Evolutionary conservation across 1,284 basidiomycete species (phyloP).

Genomic region (Fomitopsis pinicola): DNA sequence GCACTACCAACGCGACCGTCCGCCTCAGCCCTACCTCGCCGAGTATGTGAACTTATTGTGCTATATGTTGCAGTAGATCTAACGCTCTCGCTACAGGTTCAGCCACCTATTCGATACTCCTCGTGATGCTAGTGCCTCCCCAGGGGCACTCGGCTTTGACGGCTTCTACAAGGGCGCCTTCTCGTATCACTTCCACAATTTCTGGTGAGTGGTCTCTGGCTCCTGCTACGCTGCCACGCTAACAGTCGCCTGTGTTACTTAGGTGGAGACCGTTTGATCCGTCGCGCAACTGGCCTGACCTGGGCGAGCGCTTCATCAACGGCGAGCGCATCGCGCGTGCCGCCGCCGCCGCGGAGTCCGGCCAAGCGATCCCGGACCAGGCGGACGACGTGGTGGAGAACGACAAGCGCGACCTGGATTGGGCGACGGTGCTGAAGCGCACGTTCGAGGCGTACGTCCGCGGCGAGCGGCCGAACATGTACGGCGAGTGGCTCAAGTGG

Average conservation of each 20-base stretch:
- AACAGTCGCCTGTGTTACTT: neutral
- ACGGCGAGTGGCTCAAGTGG: conserved; percentile 81
- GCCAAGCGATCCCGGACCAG: conserved; percentile 19
- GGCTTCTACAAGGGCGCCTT: conserved; percentile 69
- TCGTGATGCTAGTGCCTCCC: conserved; percentile 43
- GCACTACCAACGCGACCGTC: conserved; percentile 59
- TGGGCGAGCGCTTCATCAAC: conserved; percentile 73
- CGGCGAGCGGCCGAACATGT: conserved; percentile 88
- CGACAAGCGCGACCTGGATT: conserved; percentile 77
- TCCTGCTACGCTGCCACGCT: neutral
- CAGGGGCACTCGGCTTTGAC: conserved; percentile 57
- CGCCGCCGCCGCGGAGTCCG: conserved; percentile 19
- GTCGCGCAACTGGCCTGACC: conserved; percentile 85
- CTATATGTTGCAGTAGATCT: neutral
- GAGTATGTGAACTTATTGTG: conserved; percentile 38
- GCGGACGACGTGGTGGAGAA: conserved; percentile 38
- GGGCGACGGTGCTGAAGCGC: conserved; percentile 87
- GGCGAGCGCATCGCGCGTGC: conserved; percentile 63
- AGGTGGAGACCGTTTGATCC: conserved; percentile 96
- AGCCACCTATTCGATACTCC: conserved; percentile 61
- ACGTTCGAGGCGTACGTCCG: conserved; percentile 88
- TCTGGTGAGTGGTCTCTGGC: conserved; percentile 13
- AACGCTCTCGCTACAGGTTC: conserved; percentile 36
- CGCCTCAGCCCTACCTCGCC: conserved; percentile 63
- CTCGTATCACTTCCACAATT: conserved; percentile 65